Conservation (phyloP, 78 protist species). For the Dictyostelium firmibasis region DNA sequence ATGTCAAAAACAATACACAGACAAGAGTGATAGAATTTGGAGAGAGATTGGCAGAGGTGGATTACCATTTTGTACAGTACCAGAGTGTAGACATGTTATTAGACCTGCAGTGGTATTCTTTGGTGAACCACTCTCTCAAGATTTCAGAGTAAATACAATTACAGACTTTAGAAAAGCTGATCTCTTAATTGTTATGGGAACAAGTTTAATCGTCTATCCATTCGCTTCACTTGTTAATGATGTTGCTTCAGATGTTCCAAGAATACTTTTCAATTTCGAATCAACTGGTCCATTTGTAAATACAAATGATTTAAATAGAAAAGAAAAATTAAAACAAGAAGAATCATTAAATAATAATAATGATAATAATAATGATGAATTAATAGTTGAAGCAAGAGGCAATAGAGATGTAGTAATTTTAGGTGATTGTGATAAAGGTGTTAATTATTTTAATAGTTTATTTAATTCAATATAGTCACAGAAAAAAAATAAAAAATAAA, state of each 20-base stretch:
- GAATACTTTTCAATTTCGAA: conserved; percentile 90
- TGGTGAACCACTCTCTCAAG: conserved; percentile 83
- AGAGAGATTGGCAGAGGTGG: conserved; percentile 12
- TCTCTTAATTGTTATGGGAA: conserved; percentile 84
- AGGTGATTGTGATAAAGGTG: conserved; percentile 68
- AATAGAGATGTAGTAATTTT: conserved; percentile 25
- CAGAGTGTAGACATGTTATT: conserved; percentile 12
- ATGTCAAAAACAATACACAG: conserved; percentile 2
- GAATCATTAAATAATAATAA: background rate
- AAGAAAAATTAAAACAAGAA: background rate
- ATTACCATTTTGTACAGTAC: conserved; percentile 27
- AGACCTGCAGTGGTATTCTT: conserved; percentile 84
- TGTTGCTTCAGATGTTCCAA: conserved; percentile 45
- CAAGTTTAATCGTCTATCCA: conserved; percentile 85
- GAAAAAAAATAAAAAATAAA: background rate
- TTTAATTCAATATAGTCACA: background rate
- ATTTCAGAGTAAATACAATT: conserved; percentile 20
- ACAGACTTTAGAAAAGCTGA: conserved; percentile 73
- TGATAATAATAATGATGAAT: background rate
- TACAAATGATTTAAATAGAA: background rate
- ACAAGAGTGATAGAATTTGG: conserved; percentile 33
- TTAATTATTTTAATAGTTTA: background rate
- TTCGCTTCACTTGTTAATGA: conserved; percentile 73
- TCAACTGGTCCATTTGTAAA: conserved; percentile 74
- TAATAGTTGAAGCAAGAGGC: conserved; percentile 46